A percentile compares a stretch with the other conserved stretches of the same genome.
Conservation (phyloP, 73 alveolate genomes). For the Paramecium tetraurelia region DNA sequence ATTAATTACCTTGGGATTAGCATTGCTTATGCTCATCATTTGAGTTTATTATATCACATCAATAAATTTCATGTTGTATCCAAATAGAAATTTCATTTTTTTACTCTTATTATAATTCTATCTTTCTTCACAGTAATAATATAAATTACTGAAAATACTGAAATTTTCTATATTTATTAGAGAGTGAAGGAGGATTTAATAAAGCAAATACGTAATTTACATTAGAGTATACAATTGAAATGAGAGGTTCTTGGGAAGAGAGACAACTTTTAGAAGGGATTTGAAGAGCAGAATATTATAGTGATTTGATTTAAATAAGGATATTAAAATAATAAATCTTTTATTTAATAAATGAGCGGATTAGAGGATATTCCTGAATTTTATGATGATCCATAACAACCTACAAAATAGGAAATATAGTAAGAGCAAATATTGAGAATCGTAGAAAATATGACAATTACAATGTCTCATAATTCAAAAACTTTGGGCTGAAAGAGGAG, state of each 20-base stretch:
- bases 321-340: background rate
- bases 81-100: background rate
- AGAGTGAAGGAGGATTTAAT: too few species aligned
- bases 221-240: background rate
- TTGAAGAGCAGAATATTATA: background rate
- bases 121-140: background rate
- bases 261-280: background rate
- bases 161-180: too few species aligned
- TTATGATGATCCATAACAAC: conserved; percentile 19
- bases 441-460: conserved; percentile 27
- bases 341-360: background rate
- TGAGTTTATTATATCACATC: background rate
- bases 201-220: background rate
- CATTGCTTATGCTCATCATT: background rate
- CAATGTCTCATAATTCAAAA: conserved; percentile 51
- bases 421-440: conserved; percentile 40
- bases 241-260: too few species aligned
- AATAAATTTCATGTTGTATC: background rate
- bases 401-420: background rate
- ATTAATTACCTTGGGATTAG: background rate
- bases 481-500: conserved; percentile 59
- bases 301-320: background rate
- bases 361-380: conserved; percentile 37
- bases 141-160: background rate
- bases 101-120: background rate